A percentile compares a stretch with the other conserved stretches of the same genome.
phyloP scores from a whole-genome alignment of 2,329 filamentous ascomycete species.

The Alternaria rosae region DNA sequence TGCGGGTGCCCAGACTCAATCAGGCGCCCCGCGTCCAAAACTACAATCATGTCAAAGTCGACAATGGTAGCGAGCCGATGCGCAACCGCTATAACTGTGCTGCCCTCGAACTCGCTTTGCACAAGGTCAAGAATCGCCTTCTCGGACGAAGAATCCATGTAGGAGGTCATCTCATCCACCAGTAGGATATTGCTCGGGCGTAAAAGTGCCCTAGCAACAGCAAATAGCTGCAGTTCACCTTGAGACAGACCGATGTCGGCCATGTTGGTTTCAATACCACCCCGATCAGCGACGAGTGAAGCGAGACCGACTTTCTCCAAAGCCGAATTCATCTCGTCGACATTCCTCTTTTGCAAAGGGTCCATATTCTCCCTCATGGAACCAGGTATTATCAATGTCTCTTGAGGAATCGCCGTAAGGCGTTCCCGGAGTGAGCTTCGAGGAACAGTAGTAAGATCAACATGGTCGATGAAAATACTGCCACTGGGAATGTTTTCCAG shows the following conservation, averaged over 20 bases:
- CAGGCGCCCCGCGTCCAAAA: background rate
- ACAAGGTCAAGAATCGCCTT: background rate
- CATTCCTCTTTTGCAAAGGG: background rate
- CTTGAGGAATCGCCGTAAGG: background rate
- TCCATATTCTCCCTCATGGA: background rate
- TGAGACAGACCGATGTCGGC: background rate
- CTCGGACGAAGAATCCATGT: background rate
- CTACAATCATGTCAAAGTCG: background rate
- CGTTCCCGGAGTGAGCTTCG: background rate
- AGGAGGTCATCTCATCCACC: background rate
- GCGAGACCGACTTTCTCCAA: background rate
- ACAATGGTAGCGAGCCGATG: background rate
- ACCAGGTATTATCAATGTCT: background rate
- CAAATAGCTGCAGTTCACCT: background rate
- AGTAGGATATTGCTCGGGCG: background rate
- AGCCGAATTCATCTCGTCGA: background rate
- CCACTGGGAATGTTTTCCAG: accelerated
- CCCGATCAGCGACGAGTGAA: background rate
- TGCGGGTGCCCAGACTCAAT: background rate
- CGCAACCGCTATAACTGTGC: background rate
- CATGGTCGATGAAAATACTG: background rate
- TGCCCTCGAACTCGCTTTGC: background rate
- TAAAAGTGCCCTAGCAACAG: background rate
- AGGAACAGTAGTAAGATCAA: background rate
- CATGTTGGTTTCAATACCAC: background rate